Conservation (phyloP, 176 grass and related monocot species). For the Rhynchospora tenuis region DNA sequence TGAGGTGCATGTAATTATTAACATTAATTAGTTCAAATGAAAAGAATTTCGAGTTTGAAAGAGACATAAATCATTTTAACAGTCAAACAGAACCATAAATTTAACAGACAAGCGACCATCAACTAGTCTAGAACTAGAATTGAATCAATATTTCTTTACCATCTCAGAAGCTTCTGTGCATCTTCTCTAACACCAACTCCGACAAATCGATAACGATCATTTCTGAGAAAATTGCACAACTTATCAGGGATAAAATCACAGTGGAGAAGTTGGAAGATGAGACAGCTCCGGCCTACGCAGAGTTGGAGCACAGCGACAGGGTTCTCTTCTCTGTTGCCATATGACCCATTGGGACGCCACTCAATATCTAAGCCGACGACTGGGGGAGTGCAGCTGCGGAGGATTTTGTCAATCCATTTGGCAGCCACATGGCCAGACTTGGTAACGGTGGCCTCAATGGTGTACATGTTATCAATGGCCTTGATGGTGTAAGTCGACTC, state of each 20-base stretch:
- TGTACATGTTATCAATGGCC: neutral
- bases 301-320: slow-evolving; percentile 46
- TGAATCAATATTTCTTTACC: neutral
- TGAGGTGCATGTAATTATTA: no score
- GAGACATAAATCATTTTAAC: no score
- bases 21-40: no score
- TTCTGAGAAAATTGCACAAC: slow-evolving; percentile 19
- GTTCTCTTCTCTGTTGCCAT: neutral
- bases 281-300: slow-evolving; percentile 38
- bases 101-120: no score
- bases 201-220: slow-evolving; percentile 33
- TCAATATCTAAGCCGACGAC: slow-evolving; percentile 34
- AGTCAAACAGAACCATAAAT: no score
- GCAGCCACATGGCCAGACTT: neutral
- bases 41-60: no score
- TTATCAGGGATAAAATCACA: slow-evolving; percentile 28
- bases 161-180: neutral
- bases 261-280: slow-evolving; percentile 50
- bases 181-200: slow-evolving; percentile 28
- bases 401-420: neutral
- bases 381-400: slow-evolving; percentile 5
- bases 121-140: no score
- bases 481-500: slow-evolving; percentile 11
- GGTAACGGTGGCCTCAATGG: slow-evolving; percentile 12
- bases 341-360: slow-evolving; percentile 19